phyloP scores from a whole-genome alignment of 148 eudicot genomes.

The Fagopyrum esculentum region DNA sequence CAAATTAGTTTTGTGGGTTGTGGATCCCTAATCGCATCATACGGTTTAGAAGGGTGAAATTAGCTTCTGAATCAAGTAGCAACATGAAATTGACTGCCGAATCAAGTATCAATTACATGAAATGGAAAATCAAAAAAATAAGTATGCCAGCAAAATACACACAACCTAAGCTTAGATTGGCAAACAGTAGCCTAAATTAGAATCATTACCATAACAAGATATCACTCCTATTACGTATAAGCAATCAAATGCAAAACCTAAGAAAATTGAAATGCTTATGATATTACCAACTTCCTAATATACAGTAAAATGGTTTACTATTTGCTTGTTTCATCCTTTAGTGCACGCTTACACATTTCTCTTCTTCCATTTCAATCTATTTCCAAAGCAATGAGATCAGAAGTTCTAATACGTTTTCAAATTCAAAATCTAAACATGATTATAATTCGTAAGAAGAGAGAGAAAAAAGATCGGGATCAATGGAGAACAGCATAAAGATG shows the following conservation, averaged over 20 bases:
- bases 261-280: neutral
- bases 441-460: no score
- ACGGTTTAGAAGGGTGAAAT: neutral
- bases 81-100: no score
- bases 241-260: neutral
- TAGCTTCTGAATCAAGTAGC: neutral
- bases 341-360: no score
- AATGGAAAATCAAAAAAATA: no score
- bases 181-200: neutral
- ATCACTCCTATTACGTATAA: neutral
- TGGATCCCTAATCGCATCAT: slow-evolving; percentile 18
- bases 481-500: slow-evolving; percentile 78
- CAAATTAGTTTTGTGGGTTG: slow-evolving; percentile 17
- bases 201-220: neutral
- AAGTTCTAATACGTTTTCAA: neutral
- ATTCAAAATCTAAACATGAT: neutral
- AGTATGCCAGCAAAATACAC: slow-evolving; percentile 1
- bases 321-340: no score
- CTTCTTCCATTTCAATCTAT: neutral
- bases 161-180: neutral
- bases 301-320: slow-evolving; percentile 14
- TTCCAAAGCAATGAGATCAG: neutral
- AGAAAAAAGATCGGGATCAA: neutral
- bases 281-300: neutral
- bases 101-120: no score